Evolutionary conservation across 225 moss, liverwort and hornwort species (phyloP), one percentile per base, ranked within the genome.

Genomic region (Physcomitrellopsis africana): DNA sequence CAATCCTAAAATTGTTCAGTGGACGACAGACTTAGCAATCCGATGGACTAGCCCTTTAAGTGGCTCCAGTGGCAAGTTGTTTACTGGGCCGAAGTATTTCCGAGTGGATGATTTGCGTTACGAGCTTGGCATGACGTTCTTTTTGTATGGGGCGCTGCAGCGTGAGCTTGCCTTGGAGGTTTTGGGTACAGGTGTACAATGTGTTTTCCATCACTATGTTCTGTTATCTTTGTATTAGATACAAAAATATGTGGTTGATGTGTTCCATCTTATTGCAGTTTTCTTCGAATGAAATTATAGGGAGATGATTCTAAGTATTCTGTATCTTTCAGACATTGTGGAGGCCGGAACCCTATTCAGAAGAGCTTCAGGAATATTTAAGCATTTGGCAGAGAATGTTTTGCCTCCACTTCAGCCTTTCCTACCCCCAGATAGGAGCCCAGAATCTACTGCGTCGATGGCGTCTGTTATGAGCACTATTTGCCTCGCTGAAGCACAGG

Each of bases 401-500:
- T 85, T 99, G 67, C 89, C 89, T 44, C 79, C 81, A 41, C 71
- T 95, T 76, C 79, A 82, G 54, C 73, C 86, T 67, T 75, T 61
- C 51, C 80, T 93, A 43, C 89, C 95, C 6, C n/a, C 90, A 55
- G 99, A 99, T 19, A 93, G 92, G 90, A 86, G 93, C 74, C 95
- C 95, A 20, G 99, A 99, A 78, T 86, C 93, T 52, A 93, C 95
- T 19, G 83, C 77, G 46, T 92, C 92, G 23, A 81, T 99, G 77
- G 92, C 99, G 62, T 76, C 81, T 55, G 86, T 93, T 52, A 90
- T 99, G 92, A 95, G 89, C 48, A 85, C 95, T 62, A 88, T 99
- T 62, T 93, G 95, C 79, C 89, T 99, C 52, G 99, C 99, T 72
- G 95, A 99, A 92, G 95, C 99, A 51, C 99, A 99, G 99, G 99